Base-by-base conservation (phyloP, 441 rosid species). In the Viola pubescens region DNA sequence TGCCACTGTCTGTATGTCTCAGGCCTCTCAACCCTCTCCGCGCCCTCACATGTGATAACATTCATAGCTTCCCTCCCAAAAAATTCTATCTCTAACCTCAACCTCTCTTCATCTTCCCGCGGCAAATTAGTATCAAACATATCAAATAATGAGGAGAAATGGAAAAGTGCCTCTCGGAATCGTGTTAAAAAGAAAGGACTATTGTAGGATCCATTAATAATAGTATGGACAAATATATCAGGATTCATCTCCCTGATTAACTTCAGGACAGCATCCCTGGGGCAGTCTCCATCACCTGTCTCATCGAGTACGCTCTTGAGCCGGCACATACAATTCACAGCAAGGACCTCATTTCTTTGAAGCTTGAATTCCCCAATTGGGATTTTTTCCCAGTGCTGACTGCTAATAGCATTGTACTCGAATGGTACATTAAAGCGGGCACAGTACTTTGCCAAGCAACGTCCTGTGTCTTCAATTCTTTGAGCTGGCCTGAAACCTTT, bases 1-100 rank as follows among this genome's bases (percentile, higher is more conserved):
- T 82, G 90, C 96, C 96, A 91, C 68, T 82, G 96, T 80, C 75
- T 88, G 65, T 78, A 84, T 4, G 90, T 80, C 77, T 84, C 97
- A 0, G 94, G 96, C 72, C 97, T 80, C 69, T 81, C 87, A 3
- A 76, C 73, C 70, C 94, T 72, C 51, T 81, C 89, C 41, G 49
- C 19, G 9, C 92, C 96, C 75, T 90, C 95, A 26, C 85, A 86
- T 0, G 96, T 96, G 47, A 82, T 64, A 19, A 71, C 80, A 9
- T 86, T 91, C 76, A 80, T 73, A 0, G 70, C 77, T 54, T 78
- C 89, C 48, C 80, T 76, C 60, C 91, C 92, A n/a, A 68, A 77
- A 49, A 81, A 70, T 77, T 88, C 91, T 39, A 75, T 71, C 79
- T 88, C 97, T 7, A 75, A 66, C 73, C 77, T 66, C 51, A 76